Base-by-base conservation (phyloP, 805 yeast genomes). In the Wickerhamiella australiensis region DNA sequence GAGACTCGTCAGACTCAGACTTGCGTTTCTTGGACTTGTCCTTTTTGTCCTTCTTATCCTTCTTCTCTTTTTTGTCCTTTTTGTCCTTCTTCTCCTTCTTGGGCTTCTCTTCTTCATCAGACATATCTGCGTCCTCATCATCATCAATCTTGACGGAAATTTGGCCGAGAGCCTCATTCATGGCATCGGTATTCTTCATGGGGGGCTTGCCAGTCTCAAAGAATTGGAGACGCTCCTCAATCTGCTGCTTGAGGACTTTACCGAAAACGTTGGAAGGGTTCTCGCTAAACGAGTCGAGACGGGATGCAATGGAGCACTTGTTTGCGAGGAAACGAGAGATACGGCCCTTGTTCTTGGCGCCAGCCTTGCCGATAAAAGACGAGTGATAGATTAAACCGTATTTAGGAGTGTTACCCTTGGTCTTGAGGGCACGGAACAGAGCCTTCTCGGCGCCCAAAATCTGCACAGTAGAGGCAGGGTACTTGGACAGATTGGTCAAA, bases 381-480 rank as follows among this genome's bases (percentile, higher is more conserved):
- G 96, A 85, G 72, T 88, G 95, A 75, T 88, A 87, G 62, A 87
- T 85, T 65, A 87, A 78, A 64, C 96, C 96, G 68, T 87, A 87
- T 68, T 87, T 87, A 59, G 96, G 96, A 59, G 96, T 87, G 72
- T 88, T 85, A 67, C 94, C 95, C 72, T 87, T 87, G 56, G 96
- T 88, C 75, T 87, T 87, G 68, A 87, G 78, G 56, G 96, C 96
- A 71, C 96, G 80, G 76, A 87, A 87, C 58, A 87, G 75, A 49
- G 96, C 96, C 77, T 87, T 87, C 72, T 87, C 96, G 61, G 96
- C 96, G 71, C 96, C 96, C 65, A 87, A 76, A 61, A 87, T 87
- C 76, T 92, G 98, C 53, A 92, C 96, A 53, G 98, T 92, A 21
- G 98, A 92, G 51, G 98, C 98, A 62, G 98, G 97, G 73, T 88